phyloP scores from a whole-genome alignment of 495 filamentous ascomycete species.

The Aspergillus olivimuriae region DNA sequence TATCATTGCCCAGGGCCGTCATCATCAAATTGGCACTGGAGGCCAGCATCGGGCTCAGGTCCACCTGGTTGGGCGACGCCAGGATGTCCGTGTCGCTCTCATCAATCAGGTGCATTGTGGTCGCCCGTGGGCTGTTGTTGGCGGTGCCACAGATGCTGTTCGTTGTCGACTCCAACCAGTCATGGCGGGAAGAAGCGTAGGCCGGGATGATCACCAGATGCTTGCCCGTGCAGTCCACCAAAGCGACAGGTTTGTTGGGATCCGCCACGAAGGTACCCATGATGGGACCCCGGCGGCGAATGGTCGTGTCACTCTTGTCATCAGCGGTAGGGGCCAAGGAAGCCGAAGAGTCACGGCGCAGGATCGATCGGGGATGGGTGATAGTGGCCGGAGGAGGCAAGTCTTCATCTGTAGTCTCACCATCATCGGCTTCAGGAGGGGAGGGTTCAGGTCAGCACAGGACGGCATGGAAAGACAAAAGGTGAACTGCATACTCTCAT shows the following conservation, averaged over 20 bases:
- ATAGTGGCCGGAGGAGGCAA: constrained; percentile 51
- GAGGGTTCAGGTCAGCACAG: constrained; percentile 45
- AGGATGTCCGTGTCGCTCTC: constrained; percentile 47
- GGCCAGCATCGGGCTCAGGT: constrained; percentile 55
- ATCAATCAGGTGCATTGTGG: constrained; percentile 42
- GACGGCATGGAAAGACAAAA: constrained; percentile 5
- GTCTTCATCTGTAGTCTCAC: constrained; percentile 83
- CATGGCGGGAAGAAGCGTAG: constrained; percentile 41
- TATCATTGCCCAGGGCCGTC: constrained; percentile 53
- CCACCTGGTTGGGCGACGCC: constrained; percentile 38
- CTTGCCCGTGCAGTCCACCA: constrained; percentile 63
- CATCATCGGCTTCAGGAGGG: constrained; percentile 58
- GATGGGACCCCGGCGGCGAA: constrained; percentile 50
- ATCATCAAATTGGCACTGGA: constrained; percentile 73
- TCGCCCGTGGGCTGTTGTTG: constrained; percentile 47
- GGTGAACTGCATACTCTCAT: constrained; percentile 57
- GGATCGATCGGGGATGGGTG: constrained; percentile 49
- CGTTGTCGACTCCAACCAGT: constrained; percentile 41
- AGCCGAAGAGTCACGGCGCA: constrained; percentile 47
- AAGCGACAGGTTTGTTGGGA: constrained; percentile 64
- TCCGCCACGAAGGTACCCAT: constrained; percentile 48
- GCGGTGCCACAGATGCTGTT: constrained; percentile 47
- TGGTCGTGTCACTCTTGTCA: constrained; percentile 45
- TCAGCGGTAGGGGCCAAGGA: constrained; percentile 39
- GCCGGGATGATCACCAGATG: constrained; percentile 63